Evolutionary conservation across 305 asterid species (phyloP).

Genomic region (Fraxinus ornus): DNA sequence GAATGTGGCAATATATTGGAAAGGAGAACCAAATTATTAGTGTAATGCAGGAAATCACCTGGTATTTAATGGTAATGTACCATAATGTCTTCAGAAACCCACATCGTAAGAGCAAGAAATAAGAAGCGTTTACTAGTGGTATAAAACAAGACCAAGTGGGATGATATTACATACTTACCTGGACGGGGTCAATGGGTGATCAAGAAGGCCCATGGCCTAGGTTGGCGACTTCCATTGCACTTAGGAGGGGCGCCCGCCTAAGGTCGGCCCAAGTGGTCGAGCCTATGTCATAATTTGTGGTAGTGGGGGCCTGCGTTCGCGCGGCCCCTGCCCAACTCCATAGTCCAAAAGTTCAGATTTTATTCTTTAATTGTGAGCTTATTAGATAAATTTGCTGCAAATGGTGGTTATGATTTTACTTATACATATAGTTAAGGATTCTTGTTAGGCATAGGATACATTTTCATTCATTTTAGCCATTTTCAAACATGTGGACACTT

Average conservation of each 20-base stretch:
- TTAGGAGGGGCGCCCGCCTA: conserved; percentile 20
- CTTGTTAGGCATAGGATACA: too few species aligned
- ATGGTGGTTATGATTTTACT: too few species aligned
- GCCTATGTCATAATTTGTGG: conserved; percentile 46
- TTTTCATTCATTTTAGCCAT: too few species aligned
- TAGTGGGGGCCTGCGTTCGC: conserved; percentile 44
- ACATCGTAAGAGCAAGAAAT: not conserved
- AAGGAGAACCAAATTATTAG: not conserved
- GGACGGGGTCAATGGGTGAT: conserved; percentile 55
- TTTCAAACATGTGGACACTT: too few species aligned
- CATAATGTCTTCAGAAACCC: not conserved
- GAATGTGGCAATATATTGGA: not conserved
- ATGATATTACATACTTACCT: conserved; percentile 34
- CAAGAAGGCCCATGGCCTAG: conserved; percentile 40
- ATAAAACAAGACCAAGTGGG: not conserved
- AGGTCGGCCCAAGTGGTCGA: conserved; percentile 33
- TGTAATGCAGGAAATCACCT: not conserved
- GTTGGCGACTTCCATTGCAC: conserved; percentile 41
- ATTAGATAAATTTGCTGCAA: too few species aligned
- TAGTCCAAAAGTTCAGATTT: not conserved
- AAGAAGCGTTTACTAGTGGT: not conserved
- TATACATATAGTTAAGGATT: too few species aligned
- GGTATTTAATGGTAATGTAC: not conserved
- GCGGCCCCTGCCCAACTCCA: conserved; percentile 30
- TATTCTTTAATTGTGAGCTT: too few species aligned